Conservation (phyloP, 2,329 filamentous ascomycete genomes). For the Phyllosticta citriasiana region DNA sequence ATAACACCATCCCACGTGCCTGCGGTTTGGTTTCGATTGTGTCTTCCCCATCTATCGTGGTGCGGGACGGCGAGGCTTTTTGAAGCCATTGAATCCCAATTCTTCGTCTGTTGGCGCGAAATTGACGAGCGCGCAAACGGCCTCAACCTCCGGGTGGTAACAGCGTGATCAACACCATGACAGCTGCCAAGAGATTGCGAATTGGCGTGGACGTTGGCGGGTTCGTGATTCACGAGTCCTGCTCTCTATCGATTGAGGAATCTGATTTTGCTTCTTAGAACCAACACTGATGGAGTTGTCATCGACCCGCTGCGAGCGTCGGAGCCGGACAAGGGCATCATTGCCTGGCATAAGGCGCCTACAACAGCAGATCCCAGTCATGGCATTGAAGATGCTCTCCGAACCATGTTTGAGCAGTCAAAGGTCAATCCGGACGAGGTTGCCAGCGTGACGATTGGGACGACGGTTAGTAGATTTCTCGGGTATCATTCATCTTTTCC, state of each 20-base stretch:
- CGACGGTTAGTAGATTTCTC: constrained; percentile 25
- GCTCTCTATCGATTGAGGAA: no score
- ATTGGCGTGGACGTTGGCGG: constrained; percentile 31
- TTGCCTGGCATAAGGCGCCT: constrained; percentile 26
- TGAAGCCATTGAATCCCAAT: background rate
- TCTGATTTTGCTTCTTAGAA: constrained; percentile 11
- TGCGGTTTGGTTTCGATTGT: background rate
- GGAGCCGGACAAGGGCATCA: constrained; percentile 17
- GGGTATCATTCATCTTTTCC: background rate
- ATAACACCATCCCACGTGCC: background rate
- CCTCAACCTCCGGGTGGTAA: background rate
- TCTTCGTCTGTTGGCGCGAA: background rate
- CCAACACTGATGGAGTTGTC: constrained; percentile 28
- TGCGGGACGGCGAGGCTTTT: background rate
- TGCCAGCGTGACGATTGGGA: constrained; percentile 18
- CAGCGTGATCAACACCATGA: background rate
- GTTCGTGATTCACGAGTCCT: background rate
- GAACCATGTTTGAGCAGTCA: constrained; percentile 26
- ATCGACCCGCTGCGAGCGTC: constrained; percentile 18
- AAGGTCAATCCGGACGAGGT: constrained; percentile 10
- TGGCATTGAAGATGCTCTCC: constrained; percentile 32
- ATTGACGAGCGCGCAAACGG: background rate
- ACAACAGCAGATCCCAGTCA: constrained; percentile 30
- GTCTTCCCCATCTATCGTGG: background rate
- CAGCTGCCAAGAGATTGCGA: constrained; percentile 5